A percentile compares a stretch with the other conserved stretches of the same genome.
Evolutionary conservation across 805 yeast species (phyloP).

Genomic region (Candida dendrica): DNA sequence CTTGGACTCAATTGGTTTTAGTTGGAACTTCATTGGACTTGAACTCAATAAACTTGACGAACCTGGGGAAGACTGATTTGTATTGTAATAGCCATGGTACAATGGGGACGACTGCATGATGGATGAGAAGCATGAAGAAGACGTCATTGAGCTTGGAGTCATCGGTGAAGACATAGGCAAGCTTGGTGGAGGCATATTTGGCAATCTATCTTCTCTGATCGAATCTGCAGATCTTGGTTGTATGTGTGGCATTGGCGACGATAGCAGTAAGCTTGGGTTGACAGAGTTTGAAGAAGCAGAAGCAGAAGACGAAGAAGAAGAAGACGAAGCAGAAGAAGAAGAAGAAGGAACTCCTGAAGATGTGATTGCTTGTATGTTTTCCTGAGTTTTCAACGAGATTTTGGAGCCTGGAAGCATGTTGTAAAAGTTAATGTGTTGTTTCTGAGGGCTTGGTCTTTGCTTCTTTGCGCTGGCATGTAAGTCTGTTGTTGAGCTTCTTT

Average conservation of each 20-base stretch:
- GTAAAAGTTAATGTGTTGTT: slow-evolving; percentile 1
- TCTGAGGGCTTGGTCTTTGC: background rate
- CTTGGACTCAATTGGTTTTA: slow-evolving; percentile 17
- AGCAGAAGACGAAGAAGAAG: background rate
- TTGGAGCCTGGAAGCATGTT: slow-evolving; percentile 4
- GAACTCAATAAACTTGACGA: slow-evolving; percentile 11
- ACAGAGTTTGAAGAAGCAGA: slow-evolving; percentile 7
- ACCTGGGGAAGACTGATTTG: slow-evolving; percentile 15
- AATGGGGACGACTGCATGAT: slow-evolving; percentile 23
- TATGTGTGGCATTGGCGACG: slow-evolving; percentile 17
- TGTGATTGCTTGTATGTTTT: slow-evolving; percentile 15
- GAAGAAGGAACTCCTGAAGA: background rate
- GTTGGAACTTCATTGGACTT: slow-evolving; percentile 18
- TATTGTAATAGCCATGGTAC: slow-evolving; percentile 20
- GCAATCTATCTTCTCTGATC: background rate
- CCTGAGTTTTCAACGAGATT: slow-evolving; percentile 12
- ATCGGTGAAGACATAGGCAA: slow-evolving; percentile 15
- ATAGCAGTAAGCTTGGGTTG: slow-evolving; percentile 18
- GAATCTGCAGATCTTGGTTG: background rate
- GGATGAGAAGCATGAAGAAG: slow-evolving; percentile 20
- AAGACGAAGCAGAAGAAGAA: background rate
- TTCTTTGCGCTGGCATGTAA: background rate
- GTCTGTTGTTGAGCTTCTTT: background rate
- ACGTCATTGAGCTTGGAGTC: slow-evolving; percentile 17
- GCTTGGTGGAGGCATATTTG: background rate